A percentile compares a stretch with the other conserved stretches of the same genome.
These are phyloP conservation scores for Aquilaria malaccensis DNA, from an alignment of 345 rosid genomes.

Conservation along the genomic window DNA sequence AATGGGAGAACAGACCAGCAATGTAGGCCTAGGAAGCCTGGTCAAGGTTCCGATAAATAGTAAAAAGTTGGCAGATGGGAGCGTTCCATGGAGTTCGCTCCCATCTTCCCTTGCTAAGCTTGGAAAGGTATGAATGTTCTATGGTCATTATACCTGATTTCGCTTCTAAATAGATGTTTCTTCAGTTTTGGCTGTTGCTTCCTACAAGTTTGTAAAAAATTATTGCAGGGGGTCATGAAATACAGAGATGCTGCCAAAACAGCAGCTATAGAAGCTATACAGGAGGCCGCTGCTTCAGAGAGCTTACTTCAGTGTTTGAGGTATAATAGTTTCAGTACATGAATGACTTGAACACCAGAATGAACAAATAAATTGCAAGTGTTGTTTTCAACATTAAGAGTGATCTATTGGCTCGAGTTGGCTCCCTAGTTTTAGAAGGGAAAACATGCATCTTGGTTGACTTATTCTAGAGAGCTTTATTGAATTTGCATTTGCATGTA, in stretches of 20 bases:
- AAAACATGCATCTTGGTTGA: too few species aligned
- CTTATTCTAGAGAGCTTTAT: too few species aligned
- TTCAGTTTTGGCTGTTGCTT: background rate
- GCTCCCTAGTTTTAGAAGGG: too few species aligned
- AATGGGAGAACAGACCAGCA: conserved; percentile 33
- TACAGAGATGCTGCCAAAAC: conserved; percentile 83
- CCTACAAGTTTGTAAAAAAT: background rate
- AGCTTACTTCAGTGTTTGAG: conserved; percentile 85
- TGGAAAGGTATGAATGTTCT: conserved; percentile 61
- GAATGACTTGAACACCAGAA: background rate
- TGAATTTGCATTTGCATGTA: too few species aligned
- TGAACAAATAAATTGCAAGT: background rate
- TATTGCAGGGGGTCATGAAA: conserved; percentile 76
- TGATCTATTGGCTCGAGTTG: background rate
- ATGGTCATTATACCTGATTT: conserved; percentile 7
- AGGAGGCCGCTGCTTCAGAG: conserved; percentile 94
- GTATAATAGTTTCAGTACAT: conserved; percentile 25
- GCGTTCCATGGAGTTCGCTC: conserved; percentile 66
- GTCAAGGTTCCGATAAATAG: conserved; percentile 67
- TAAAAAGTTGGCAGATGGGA: conserved; percentile 58
- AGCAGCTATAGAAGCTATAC: conserved; percentile 85
- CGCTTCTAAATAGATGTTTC: background rate
- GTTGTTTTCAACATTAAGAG: background rate
- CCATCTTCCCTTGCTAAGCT: conserved; percentile 80
- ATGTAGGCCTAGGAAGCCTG: conserved; percentile 63